phyloP scores from a whole-genome alignment of 2,329 filamentous ascomycete species.

The Thielaviopsis populi region DNA sequence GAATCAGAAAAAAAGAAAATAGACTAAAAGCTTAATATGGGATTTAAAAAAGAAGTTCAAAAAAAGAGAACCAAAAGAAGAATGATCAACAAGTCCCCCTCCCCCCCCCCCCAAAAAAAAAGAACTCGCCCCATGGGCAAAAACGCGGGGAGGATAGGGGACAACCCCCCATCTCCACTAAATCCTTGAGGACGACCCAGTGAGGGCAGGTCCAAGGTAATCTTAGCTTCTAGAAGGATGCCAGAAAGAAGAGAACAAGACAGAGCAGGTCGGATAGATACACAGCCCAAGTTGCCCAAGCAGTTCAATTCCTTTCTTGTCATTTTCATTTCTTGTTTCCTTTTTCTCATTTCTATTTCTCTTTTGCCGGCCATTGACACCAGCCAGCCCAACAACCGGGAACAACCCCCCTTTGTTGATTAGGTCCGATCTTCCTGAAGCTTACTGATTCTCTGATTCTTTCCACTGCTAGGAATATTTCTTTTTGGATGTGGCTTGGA shows the following conservation, averaged over 20 bases:
- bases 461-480: neutral
- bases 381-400: neutral
- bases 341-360: too few relatives aligned
- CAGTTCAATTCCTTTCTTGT: neutral
- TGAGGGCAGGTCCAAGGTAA: neutral
- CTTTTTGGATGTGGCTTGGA: too few relatives aligned
- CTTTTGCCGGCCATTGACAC: neutral
- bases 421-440: neutral
- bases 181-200: neutral
- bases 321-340: neutral
- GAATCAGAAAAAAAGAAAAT: neutral
- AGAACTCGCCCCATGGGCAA: neutral
- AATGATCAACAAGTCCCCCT: neutral
- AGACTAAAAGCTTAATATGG: neutral
- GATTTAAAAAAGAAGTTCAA: neutral
- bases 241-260: neutral
- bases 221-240: slow-evolving; percentile 4
- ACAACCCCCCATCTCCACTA: neutral
- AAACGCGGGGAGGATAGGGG: slow-evolving; percentile 1
- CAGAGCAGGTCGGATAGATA: neutral
- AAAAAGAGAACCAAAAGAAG: neutral
- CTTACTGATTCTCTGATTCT: neutral
- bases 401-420: neutral
- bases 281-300: too few relatives aligned
- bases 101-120: neutral